Base-by-base conservation (phyloP, 1,284 basidiomycete genomes). In the Porodaedalea pini region DNA sequence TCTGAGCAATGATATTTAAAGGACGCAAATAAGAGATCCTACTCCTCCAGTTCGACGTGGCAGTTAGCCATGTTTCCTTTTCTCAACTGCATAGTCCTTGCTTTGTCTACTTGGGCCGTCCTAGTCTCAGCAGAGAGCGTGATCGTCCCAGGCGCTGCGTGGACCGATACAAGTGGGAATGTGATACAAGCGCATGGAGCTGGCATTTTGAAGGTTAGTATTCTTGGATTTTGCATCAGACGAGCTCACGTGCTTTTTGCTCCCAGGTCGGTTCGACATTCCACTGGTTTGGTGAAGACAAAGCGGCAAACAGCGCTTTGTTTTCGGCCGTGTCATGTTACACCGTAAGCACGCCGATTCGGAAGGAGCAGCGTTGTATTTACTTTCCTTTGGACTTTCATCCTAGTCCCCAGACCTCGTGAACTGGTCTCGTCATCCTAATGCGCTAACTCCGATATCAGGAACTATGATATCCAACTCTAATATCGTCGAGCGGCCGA, bases 201-300 rank as follows among this genome's bases (percentile, higher is more conserved):
- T 6, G 82, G 82, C 1, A 73, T 86, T 50, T 59, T 85, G 25
- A 82, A 82, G 70, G 82, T 81, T 27, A 23, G 2, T 31, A 56
- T 61, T 55, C 44, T 47, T 29, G 34, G 49, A 23, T 23, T 27
- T 21, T 8, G 32, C 17, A 41, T 40, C 47, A 39, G 21, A 45
- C 36, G 27, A n/a, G 37, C 44, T 29, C 17, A 27, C 32, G 17
- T 2, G n/a, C 40, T 29, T 43, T 11, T 23, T 21, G 50, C 19
- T 37, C 51, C 55, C 41, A 81, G 80, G 81, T 83, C 60, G 79
- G 74, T 19, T 76, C 74, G 13, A 82, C 78, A 0, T 83, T 73
- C 66, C 85, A 85, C 65, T 85, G 82, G 83, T 74, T 78, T 56
- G 83, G 82, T n/a, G 82, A 85, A 67, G 82, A 85, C 71, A 84